These are phyloP conservation scores for Candida dubliniensis DNA, from an alignment of 1,139 yeast species.

Conservation along the genomic window DNA sequence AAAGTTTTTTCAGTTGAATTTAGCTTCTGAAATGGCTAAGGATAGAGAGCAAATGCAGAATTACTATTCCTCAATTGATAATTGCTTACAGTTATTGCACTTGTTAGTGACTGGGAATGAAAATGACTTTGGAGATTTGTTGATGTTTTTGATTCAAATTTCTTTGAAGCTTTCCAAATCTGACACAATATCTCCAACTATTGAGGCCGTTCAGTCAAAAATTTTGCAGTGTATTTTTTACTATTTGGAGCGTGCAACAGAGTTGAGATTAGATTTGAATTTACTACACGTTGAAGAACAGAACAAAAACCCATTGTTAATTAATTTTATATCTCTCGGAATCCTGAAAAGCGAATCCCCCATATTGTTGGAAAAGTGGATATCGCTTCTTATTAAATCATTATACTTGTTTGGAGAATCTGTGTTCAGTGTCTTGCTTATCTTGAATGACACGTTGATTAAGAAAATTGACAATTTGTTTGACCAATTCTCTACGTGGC, in stretches of 20 bases:
- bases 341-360: constrained; percentile 35
- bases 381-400: constrained; percentile 42
- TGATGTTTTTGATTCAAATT: constrained; percentile 25
- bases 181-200: constrained; percentile 16
- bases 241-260: constrained; percentile 35
- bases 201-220: constrained; percentile 32
- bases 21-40: constrained; percentile 26
- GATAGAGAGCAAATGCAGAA: constrained; percentile 21
- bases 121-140: constrained; percentile 43
- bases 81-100: constrained; percentile 43
- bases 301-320: constrained; percentile 32
- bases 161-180: constrained; percentile 26
- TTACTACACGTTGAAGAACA: constrained; percentile 34
- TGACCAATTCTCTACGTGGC: constrained; percentile 16
- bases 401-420: constrained; percentile 50
- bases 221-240: constrained; percentile 33
- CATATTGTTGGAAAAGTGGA: constrained; percentile 49
- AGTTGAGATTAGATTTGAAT: constrained; percentile 28
- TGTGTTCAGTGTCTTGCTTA: constrained; percentile 51
- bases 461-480: constrained; percentile 44
- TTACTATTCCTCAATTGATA: constrained; percentile 29
- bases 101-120: constrained; percentile 58
- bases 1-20: constrained; percentile 37
- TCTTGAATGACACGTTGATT: constrained; percentile 52
- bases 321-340: constrained; percentile 41